Base-by-base conservation (phyloP, 208 protist species). In the Pavlovales sp. region DNA sequence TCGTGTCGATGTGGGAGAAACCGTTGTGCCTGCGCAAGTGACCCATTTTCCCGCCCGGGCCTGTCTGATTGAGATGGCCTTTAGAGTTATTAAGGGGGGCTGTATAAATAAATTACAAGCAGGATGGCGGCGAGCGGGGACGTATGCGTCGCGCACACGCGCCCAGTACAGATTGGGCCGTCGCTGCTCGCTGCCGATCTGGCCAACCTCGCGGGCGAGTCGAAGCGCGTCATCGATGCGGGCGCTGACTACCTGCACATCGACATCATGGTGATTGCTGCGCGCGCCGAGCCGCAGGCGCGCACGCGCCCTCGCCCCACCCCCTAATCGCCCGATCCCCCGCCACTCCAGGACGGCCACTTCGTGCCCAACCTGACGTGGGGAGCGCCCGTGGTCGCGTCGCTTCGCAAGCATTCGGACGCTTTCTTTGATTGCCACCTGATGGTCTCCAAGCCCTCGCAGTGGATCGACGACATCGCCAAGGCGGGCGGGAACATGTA, bases 131-230 rank as follows among this genome's bases (percentile, higher is more conserved):
- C n/a, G n/a, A n/a, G n/a, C n/a, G n/a, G n/a, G n/a, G n/a, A n/a
- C n/a, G n/a, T n/a, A n/a, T 71, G 57, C 57, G 57, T 28, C 22
- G 22, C 57, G 5, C 57, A 71, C 57, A 71, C 20, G 26, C 26
- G 57, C 14, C 57, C 57, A 28, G 57, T 28, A 28, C 20, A 71
- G 26, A 95, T 97, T 47, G 82, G 93, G 39, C 96, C 96, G 11
- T 98, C 96, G 36, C 96, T 98, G 75, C 94, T 98, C 32, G 95
- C 95, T 22, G 90, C 90, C 36, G 95, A 98, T 91, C 97, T 98
- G 90, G 92, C 94, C 42, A 76, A 88, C 32, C 92, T 97, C 26
- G 94, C 92, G 14, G 93, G 94, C 36, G 96, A 97, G 88, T 96
- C 95, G 78, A 86, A 89, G 30, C 89, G 90, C 80, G 95, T 98